Evolutionary conservation across 2,329 filamentous ascomycete genomes (phyloP).

Genomic region (Endocalyx cinctus): DNA sequence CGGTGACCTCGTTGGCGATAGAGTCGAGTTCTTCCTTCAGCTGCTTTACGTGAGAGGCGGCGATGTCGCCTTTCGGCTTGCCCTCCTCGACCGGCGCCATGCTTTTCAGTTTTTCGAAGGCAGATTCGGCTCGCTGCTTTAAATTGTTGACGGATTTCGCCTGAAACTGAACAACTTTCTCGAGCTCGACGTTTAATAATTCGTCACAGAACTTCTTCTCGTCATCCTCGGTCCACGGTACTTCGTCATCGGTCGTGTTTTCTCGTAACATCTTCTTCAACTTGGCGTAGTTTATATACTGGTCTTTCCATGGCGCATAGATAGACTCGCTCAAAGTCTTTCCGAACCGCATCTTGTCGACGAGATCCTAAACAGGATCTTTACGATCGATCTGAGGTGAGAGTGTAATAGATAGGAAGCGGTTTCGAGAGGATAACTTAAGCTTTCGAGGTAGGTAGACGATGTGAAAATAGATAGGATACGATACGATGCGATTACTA

Average conservation of each 20-base stretch:
- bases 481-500: too few species aligned
- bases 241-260: slow-evolving; percentile 56
- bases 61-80: slow-evolving; percentile 45
- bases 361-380: too few species aligned
- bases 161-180: slow-evolving; percentile 92
- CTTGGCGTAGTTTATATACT: slow-evolving; percentile 95
- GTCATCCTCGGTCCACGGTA: slow-evolving; percentile 86
- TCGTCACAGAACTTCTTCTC: slow-evolving; percentile 93
- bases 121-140: slow-evolving; percentile 48
- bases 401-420: too few species aligned
- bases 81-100: slow-evolving; percentile 66
- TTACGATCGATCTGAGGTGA: too few species aligned
- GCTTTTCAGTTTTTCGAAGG: slow-evolving; percentile 71
- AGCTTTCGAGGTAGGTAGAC: too few species aligned
- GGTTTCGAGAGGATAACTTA: too few species aligned
- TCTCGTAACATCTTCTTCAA: slow-evolving; percentile 87
- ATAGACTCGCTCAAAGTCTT: slow-evolving; percentile 76
- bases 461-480: too few species aligned
- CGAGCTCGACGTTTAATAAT: slow-evolving; percentile 87
- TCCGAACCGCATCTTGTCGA: slow-evolving; percentile 77
- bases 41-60: slow-evolving; percentile 56
- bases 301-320: slow-evolving; percentile 83
- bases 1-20: slow-evolving; percentile 86
- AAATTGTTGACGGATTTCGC: slow-evolving; percentile 63
- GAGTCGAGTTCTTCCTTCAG: slow-evolving; percentile 76